These are phyloP conservation scores for Penicillium cataractarum DNA, from an alignment of 495 filamentous ascomycete species.

Conservation along the genomic window DNA sequence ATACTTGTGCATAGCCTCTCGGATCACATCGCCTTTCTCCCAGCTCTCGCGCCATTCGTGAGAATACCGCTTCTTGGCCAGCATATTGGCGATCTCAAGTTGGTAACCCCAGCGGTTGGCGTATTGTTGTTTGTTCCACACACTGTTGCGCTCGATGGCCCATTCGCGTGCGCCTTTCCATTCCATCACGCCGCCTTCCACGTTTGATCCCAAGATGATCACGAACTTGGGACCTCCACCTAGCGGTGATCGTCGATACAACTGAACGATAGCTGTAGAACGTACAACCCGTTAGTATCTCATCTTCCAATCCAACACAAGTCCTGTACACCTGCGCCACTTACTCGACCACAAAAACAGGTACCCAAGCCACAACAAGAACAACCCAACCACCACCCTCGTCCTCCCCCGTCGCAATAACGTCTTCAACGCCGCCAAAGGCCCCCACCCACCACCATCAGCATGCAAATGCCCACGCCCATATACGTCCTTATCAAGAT, in stretches of 20 bases:
- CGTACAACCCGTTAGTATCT: background rate
- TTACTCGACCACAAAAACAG: constrained; percentile 61
- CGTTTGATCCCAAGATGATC: constrained; percentile 90
- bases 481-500: constrained; percentile 79
- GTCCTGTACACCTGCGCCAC: constrained; percentile 39
- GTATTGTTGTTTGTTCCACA: constrained; percentile 92
- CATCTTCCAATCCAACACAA: background rate
- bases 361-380: constrained; percentile 64
- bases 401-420: constrained; percentile 58
- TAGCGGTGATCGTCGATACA: constrained; percentile 61
- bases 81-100: constrained; percentile 95
- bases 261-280: constrained; percentile 37
- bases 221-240: constrained; percentile 92
- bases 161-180: constrained; percentile 98
- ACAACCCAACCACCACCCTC: constrained; percentile 58
- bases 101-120: constrained; percentile 90
- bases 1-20: constrained; percentile 89
- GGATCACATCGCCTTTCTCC: constrained; percentile 97
- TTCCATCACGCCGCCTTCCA: constrained; percentile 97
- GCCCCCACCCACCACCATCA: constrained; percentile 26
- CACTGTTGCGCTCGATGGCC: constrained; percentile 96
- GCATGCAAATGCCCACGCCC: constrained; percentile 47
- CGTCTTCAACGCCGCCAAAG: constrained; percentile 42
- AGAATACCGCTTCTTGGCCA: constrained; percentile 96
- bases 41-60: constrained; percentile 99